Base-by-base conservation (phyloP, 2,329 filamentous ascomycete genomes). In the Emmonsia crescens region DNA sequence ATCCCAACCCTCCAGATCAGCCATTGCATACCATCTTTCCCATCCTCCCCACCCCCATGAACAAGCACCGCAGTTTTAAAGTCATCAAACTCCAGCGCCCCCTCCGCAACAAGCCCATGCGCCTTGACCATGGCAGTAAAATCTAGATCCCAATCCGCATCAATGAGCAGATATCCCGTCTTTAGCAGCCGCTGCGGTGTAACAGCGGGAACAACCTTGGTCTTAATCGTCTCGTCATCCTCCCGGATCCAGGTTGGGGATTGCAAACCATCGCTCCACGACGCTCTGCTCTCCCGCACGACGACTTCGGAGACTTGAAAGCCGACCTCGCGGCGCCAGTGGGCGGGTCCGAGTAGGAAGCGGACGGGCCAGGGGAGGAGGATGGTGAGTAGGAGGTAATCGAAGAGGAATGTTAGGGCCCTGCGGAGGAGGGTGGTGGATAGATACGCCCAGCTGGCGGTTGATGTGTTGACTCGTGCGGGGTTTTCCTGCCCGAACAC, bases 131-230 rank as follows among this genome's bases (percentile, higher is more conserved):
- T 96, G 24, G 82, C 82, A 55, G 81, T 80, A 82, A 92, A 96
- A 72, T 96, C 91, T 63, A 96, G 78, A 73, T 96, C 89, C 87
- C 91, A 97, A 64, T 91, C 83, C 64, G 82, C 83, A 71, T 92
- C 89, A 80, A 96, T 89, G 67, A 94, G 86, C 65, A 95, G 76
- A 71, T 95, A 96, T 24, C 91, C 91, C 36, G 91, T 96, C 81
- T 95, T 96, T 67, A 82, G 79, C 68, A 93, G 78, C 59, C 86
- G 80, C 68, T 84, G 76, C 27, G 85, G 82, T 19, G 86, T 82
- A 3, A 92, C 87, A 1, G 90, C 92, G 1, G 84, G 81, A 64
- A 85, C 74, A 54, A 96, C 80, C 67, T 73, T 74, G n/a, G 76
- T 75, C 64, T 82, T 81, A 40, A 79, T 75, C 1, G 79, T 81